Conservation (phyloP, 2,329 filamentous ascomycete species). For the Zalaria obscura region DNA sequence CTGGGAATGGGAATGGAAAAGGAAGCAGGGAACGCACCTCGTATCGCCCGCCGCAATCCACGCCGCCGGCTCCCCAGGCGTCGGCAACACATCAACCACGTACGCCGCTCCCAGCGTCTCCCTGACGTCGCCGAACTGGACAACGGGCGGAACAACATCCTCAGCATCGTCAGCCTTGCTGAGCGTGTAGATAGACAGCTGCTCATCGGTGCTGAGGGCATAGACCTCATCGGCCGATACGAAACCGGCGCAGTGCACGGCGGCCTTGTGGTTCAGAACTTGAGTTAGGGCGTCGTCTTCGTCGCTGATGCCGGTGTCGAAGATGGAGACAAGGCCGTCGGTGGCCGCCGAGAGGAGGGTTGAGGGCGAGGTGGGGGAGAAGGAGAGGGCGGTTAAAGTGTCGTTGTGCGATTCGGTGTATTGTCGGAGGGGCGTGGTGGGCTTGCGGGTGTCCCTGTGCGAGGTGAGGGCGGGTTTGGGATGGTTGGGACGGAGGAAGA, state of each 20-base stretch:
- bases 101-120: conserved; percentile 57
- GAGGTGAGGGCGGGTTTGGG: too few relatives aligned
- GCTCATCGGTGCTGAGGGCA: conserved; percentile 66
- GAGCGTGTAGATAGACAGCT: conserved; percentile 57
- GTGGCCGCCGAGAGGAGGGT: conserved; percentile 64
- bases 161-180: conserved; percentile 47
- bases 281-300: conserved; percentile 68
- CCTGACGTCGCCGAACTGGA: conserved; percentile 54
- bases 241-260: conserved; percentile 63
- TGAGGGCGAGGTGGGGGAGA: conserved; percentile 33
- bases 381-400: conserved; percentile 42
- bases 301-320: conserved; percentile 54
- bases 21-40: conserved; percentile 3
- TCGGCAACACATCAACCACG: conserved; percentile 51
- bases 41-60: conserved; percentile 7
- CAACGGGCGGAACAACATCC: conserved; percentile 31
- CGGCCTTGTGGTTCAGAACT: conserved; percentile 64
- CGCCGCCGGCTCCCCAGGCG: conserved; percentile 32
- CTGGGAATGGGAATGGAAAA: background rate
- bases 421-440: conserved; percentile 19
- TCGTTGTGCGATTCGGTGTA: conserved; percentile 38
- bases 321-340: conserved; percentile 65
- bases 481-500: too few relatives aligned
- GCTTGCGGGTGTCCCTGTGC: conserved; percentile 26
- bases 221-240: conserved; percentile 51